Percentiles rank a stretch among this genome's conserved stretches.
These are phyloP conservation scores for Vigna radiata DNA, from an alignment of 306 rosid species.

Conservation along the genomic window DNA sequence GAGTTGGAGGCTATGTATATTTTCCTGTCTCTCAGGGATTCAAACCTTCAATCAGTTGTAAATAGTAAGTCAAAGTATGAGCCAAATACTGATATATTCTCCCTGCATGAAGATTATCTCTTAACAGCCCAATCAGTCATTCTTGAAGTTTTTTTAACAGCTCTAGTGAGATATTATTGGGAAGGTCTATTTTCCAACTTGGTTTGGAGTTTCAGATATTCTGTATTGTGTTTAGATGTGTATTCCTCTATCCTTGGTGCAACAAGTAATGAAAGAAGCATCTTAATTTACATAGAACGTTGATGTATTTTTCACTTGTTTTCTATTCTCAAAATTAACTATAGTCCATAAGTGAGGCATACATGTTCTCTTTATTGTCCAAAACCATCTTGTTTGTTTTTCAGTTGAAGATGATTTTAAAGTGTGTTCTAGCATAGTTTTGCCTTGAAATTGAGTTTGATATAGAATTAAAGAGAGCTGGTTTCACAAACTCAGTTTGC, in stretches of 20 bases:
- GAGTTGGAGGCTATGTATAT: not conserved
- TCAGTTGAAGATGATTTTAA: too few species aligned
- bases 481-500: too few species aligned
- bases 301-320: not conserved
- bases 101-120: not conserved
- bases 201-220: not conserved
- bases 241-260: not conserved
- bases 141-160: not conserved
- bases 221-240: not conserved
- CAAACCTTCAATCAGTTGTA: not conserved
- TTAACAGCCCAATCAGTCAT: not conserved
- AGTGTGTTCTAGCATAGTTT: too few species aligned
- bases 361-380: constrained; percentile 1
- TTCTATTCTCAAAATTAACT: constrained; percentile 12
- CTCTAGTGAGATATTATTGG: not conserved
- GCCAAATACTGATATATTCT: not conserved
- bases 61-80: not conserved
- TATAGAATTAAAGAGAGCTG: too few species aligned
- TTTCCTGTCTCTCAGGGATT: not conserved
- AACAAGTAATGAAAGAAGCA: not conserved
- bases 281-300: not conserved
- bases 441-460: too few species aligned
- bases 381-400: not conserved
- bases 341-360: constrained; percentile 11
- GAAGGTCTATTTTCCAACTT: not conserved